A percentile compares a stretch with the other conserved stretches of the same genome.
Evolutionary conservation across 257 asterid species (phyloP).

Genomic region (Penstemon davidsonii): DNA sequence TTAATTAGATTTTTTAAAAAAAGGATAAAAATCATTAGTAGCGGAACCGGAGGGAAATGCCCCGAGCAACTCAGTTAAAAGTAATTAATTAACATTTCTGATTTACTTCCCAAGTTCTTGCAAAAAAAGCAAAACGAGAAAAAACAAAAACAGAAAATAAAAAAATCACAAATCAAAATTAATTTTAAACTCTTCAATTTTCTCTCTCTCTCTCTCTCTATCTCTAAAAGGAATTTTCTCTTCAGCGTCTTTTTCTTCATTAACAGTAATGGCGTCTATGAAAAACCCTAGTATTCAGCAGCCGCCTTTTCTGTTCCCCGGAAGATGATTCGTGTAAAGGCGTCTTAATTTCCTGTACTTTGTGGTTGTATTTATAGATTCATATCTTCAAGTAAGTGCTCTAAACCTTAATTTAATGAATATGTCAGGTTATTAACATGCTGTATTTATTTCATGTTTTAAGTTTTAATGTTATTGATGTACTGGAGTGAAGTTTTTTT

Average conservation of each 20-base stretch:
- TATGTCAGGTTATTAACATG: neutral
- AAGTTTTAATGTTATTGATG: neutral
- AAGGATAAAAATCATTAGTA: neutral
- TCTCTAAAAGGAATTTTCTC: slow-evolving; percentile 32
- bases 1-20: neutral
- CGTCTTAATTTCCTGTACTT: slow-evolving; percentile 4
- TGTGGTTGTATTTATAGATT: neutral
- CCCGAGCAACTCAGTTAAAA: slow-evolving; percentile 30
- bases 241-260: slow-evolving; percentile 32
- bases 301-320: slow-evolving; percentile 57
- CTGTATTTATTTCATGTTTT: neutral
- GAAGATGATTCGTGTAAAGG: slow-evolving; percentile 24
- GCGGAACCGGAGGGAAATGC: slow-evolving; percentile 27
- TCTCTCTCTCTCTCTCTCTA: slow-evolving; percentile 25
- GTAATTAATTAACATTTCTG: slow-evolving; percentile 25
- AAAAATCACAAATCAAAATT: neutral
- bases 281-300: slow-evolving; percentile 44
- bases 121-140: neutral
- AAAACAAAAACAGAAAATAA: slow-evolving; percentile 5
- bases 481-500: neutral
- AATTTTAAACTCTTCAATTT: slow-evolving; percentile 29
- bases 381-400: slow-evolving; percentile 45
- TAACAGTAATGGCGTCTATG: slow-evolving; percentile 46
- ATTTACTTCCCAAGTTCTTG: slow-evolving; percentile 34
- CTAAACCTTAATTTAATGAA: neutral